These are phyloP conservation scores for Phytophthora syringae DNA, from an alignment of 352 stramenopile species.

Conservation along the genomic window DNA sequence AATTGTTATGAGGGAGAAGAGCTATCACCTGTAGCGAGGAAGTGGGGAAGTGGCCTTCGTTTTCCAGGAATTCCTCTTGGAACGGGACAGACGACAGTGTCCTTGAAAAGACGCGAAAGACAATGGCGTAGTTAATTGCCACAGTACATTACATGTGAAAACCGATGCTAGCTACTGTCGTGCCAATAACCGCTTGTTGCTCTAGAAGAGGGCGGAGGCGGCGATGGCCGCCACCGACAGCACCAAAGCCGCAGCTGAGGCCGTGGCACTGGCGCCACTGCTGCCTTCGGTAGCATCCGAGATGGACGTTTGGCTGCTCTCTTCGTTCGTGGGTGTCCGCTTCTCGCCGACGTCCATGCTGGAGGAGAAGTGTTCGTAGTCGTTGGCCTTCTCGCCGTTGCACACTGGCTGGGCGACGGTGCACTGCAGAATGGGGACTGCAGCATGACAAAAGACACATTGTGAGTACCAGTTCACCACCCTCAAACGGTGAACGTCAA, in stretches of 20 bases:
- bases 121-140: conserved; percentile 2
- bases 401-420: conserved; percentile 44
- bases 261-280: conserved; percentile 13
- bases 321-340: conserved; percentile 32
- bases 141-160: conserved; percentile 20
- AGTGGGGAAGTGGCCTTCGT: background rate
- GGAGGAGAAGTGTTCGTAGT: conserved; percentile 25
- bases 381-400: conserved; percentile 45
- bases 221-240: conserved; percentile 29
- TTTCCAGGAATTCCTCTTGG: background rate
- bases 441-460: background rate
- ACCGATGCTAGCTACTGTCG: background rate
- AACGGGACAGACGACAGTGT: background rate
- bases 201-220: conserved; percentile 29
- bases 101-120: no score
- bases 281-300: conserved; percentile 4
- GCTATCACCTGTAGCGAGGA: background rate
- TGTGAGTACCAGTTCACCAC: background rate
- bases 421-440: conserved; percentile 43
- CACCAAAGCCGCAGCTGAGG: conserved; percentile 12
- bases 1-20: no score
- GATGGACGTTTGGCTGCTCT: conserved; percentile 7
- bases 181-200: background rate
- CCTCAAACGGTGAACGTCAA: background rate
- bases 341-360: conserved; percentile 36